phyloP scores from a whole-genome alignment of 2,329 filamentous ascomycete genomes.

The Alternaria arbusti region DNA sequence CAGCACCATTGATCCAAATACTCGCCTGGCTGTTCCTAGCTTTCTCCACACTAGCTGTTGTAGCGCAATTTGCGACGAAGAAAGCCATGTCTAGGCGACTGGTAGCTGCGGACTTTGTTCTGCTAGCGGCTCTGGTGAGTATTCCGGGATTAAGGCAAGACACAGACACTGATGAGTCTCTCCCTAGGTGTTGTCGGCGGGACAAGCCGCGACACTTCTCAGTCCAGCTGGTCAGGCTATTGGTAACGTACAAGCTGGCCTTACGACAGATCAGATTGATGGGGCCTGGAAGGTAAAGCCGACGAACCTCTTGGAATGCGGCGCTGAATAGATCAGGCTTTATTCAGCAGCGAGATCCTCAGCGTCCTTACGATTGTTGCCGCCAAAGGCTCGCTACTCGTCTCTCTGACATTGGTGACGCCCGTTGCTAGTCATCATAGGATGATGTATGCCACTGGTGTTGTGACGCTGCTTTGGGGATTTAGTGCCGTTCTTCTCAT shows the following conservation, averaged over 20 bases:
- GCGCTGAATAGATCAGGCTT: not conserved
- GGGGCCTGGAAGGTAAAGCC: not conserved
- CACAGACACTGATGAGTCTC: no score
- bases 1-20: constrained; percentile 10
- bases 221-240: constrained; percentile 12
- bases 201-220: not conserved
- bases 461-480: constrained; percentile 3
- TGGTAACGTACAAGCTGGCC: not conserved
- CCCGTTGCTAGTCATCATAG: not conserved
- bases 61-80: constrained; percentile 13
- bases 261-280: not conserved
- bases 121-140: not conserved
- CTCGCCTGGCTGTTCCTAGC: constrained; percentile 11
- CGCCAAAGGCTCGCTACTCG: not conserved
- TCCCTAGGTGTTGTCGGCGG: no score
- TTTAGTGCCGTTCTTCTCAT: not conserved
- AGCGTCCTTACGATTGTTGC: not conserved
- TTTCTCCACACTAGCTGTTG: constrained; percentile 2
- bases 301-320: no score
- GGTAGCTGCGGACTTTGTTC: not conserved
- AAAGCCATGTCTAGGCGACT: constrained; percentile 3
- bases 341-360: constrained; percentile 1
- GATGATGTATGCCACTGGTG: not conserved
- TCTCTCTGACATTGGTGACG: not conserved
- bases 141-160: no score